These are phyloP conservation scores for Lantana camara DNA, from an alignment of 257 asterid species.

Conservation along the genomic window DNA sequence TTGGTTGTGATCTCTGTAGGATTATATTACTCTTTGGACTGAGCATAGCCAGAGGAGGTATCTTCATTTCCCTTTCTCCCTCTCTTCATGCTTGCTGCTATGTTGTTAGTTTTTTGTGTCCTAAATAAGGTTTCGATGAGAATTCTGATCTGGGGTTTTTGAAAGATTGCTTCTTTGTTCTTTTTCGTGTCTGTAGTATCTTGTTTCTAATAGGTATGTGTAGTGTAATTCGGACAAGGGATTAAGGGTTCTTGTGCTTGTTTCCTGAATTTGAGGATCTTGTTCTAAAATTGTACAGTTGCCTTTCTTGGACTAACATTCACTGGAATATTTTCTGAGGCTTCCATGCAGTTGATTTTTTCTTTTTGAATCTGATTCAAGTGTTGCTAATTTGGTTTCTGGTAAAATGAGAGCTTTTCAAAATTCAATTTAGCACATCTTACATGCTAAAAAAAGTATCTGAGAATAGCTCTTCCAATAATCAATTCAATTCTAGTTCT, in stretches of 20 bases:
- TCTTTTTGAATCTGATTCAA: slow-evolving; percentile 2
- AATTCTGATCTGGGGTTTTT: neutral
- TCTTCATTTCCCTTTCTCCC: neutral
- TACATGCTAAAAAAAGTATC: neutral
- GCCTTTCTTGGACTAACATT: neutral
- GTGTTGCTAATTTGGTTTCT: slow-evolving; percentile 22
- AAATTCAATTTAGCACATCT: neutral
- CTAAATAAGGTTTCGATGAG: slow-evolving; percentile 2
- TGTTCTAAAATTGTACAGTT: neutral
- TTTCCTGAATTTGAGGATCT: neutral
- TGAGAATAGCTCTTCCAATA: neutral
- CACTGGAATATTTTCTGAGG: neutral
- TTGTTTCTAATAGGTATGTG: neutral
- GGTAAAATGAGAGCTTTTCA: slow-evolving; percentile 8
- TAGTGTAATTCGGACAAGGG: slow-evolving; percentile 1
- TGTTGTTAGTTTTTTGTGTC: neutral
- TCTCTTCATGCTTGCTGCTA: neutral
- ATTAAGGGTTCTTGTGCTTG: neutral
- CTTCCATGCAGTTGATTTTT: neutral
- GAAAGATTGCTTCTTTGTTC: neutral
- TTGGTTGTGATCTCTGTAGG: slow-evolving; percentile 80
- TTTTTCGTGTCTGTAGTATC: neutral
- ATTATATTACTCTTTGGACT: slow-evolving; percentile 66
- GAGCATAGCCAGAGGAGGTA: slow-evolving; percentile 74
- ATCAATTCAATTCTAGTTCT: too few species aligned